Evolutionary conservation across 1,284 basidiomycete genomes (phyloP), one percentile per base, ranked within the genome.

Genomic region (Moniliophthora roreri): DNA sequence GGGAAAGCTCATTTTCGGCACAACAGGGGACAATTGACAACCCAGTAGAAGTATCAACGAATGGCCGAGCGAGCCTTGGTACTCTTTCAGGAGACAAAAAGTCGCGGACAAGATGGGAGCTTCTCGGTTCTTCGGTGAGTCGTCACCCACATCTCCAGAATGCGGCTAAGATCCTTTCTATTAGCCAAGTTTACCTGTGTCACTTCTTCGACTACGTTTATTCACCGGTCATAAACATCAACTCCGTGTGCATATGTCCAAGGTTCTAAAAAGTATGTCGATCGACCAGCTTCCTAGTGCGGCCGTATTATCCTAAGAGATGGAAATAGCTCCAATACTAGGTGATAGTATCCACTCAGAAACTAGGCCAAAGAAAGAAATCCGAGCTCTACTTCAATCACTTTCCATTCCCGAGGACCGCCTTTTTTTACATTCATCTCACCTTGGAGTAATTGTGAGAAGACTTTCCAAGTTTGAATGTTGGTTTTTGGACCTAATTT

Each of bases 191-290:
- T 72, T 65, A 1, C 82, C 83, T 9, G 50, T 88, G 21, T 80
- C 84, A 1, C 71, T 89, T 40, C 63, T 89, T 37, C 73, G 75
- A 37, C 70, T 89, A 4, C 72, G 70, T 5, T 72, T 86, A 16
- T 67, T 77, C 48, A 87, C 87, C 3, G 87, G 87, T 0, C 63
- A 80, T 51, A 89, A 89, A 64, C 86, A 89, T 54, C 87, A 89
- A 59, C 76, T 89, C n/a, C 80, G 87, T 34, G 73, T 86, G 8
- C 85, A 88, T 55, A 62, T 84, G 20, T 76, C 87, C 0, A 72
- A 78, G 48, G 69, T 65, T 52, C 66, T 89, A 37, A 69, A 74
- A 39, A 69, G 81, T 78, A 57, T 28, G 70, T 58, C n/a, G 45
- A 5, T n/a, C 32, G n/a, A 24, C 32, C 16, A 35, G 37, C 21